Evolutionary conservation across 306 rosid species (phyloP).

Genomic region (Medicago lupulina): DNA sequence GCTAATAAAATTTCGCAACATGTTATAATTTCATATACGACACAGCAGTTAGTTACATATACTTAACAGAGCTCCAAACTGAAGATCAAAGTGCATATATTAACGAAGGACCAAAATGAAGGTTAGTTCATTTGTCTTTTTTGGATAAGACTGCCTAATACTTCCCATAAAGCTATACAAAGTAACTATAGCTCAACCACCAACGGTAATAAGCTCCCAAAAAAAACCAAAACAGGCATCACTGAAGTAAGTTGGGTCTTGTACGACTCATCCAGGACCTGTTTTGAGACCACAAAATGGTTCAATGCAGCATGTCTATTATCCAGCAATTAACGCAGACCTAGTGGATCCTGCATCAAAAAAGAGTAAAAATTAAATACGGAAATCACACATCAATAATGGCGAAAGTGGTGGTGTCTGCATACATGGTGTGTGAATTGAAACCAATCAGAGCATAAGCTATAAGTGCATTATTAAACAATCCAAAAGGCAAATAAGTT

Average conservation of each 20-base stretch:
- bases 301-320: conserved; percentile 2
- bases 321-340: conserved; percentile 34
- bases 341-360: conserved; percentile 47
- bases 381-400: neutral
- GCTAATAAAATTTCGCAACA: neutral
- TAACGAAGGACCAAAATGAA: conserved; percentile 5
- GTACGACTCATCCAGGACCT: neutral
- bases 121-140: neutral
- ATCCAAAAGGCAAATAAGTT: conserved; percentile 1
- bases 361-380: neutral
- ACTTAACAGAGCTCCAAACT: neutral
- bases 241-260: neutral
- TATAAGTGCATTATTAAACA: neutral
- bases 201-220: neutral
- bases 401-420: neutral
- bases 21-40: neutral
- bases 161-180: conserved; percentile 40
- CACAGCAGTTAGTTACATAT: neutral
- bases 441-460: conserved; percentile 10
- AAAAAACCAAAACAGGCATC: neutral
- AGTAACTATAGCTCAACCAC: conserved; percentile 22
- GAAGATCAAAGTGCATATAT: neutral
- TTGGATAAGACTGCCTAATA: conserved; percentile 25
- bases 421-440: conserved; percentile 1
- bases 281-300: conserved; percentile 20